These are phyloP conservation scores for Hanseniaspora pseudoguilliermondii DNA, from an alignment of 805 yeast species.

Conservation along the genomic window DNA sequence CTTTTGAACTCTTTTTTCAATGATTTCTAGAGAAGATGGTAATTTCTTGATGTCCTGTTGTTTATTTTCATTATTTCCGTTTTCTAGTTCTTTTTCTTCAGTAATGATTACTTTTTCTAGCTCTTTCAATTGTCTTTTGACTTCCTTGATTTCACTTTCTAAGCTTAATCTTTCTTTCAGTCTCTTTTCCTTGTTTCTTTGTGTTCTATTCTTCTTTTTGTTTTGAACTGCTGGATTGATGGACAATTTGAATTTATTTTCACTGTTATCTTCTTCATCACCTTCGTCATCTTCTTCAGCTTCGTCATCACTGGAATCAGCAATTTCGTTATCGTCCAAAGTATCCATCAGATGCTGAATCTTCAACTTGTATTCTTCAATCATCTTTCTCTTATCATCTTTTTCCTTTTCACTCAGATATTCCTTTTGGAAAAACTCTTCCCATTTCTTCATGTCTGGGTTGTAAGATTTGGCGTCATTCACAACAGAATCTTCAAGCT, in stretches of 20 bases:
- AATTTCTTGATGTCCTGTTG: conserved; percentile 13
- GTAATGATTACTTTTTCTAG: conserved; percentile 31
- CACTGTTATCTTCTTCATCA: conserved; percentile 26
- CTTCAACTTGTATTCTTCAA: conserved; percentile 50
- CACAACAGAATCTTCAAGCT: conserved; percentile 30
- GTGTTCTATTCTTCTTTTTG: conserved; percentile 63
- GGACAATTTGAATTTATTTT: conserved; percentile 39
- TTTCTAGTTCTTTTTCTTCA: conserved; percentile 26
- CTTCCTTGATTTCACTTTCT: conserved; percentile 42
- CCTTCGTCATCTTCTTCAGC: conserved; percentile 30
- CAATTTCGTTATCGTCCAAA: conserved; percentile 46
- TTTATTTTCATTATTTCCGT: conserved; percentile 11
- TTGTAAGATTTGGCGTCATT: conserved; percentile 80
- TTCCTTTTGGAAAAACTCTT: conserved; percentile 52
- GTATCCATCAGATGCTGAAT: conserved; percentile 55
- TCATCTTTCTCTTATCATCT: conserved; percentile 49
- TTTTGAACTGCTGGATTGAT: conserved; percentile 54
- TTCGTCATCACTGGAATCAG: conserved; percentile 30
- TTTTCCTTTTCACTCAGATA: conserved; percentile 48
- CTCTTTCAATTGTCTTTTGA: conserved; percentile 50
- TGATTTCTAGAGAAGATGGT: conserved; percentile 17
- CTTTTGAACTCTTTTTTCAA: conserved; percentile 25
- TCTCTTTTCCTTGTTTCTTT: conserved; percentile 58
- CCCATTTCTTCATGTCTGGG: conserved; percentile 80
- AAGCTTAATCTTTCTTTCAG: conserved; percentile 48